These are phyloP conservation scores for Colletotrichum echinochloae DNA, from an alignment of 2,329 filamentous ascomycete genomes.

Conservation along the genomic window DNA sequence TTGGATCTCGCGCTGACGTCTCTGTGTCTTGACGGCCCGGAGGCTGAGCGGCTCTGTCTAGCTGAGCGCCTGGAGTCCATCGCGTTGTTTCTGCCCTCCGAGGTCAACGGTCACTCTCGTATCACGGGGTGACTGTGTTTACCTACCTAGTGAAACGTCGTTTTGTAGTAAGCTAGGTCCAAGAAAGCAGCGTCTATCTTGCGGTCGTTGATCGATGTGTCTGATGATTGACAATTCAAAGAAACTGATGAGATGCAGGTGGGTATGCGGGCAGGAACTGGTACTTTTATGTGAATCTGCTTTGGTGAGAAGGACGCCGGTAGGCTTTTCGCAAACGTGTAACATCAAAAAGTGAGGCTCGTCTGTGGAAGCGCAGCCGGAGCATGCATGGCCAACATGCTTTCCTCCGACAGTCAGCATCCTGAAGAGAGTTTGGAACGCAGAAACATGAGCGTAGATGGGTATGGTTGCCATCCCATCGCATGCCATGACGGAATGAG, in stretches of 20 bases:
- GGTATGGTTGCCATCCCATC: constrained; percentile 15
- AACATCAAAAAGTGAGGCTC: background rate
- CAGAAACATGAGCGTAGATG: background rate
- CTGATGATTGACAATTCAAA: background rate
- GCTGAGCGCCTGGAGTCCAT: constrained; percentile 20
- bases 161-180: too few relatives aligned
- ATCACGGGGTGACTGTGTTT: background rate
- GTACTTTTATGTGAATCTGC: background rate
- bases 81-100: background rate
- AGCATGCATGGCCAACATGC: background rate
- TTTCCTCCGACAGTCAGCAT: background rate
- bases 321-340: background rate
- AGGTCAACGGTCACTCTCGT: background rate
- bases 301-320: background rate
- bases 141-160: background rate
- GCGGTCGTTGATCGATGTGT: background rate
- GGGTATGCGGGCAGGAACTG: background rate
- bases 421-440: constrained; percentile 17
- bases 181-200: too few relatives aligned
- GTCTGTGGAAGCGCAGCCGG: background rate
- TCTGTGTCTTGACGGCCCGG: background rate
- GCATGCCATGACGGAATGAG: background rate
- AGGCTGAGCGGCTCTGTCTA: background rate
- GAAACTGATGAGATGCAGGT: background rate
- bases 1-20: background rate